A percentile compares a stretch with the other conserved stretches of the same genome.
Evolutionary conservation across 176 grass and related monocot genomes (phyloP).

Genomic region (Juncus inflexus): DNA sequence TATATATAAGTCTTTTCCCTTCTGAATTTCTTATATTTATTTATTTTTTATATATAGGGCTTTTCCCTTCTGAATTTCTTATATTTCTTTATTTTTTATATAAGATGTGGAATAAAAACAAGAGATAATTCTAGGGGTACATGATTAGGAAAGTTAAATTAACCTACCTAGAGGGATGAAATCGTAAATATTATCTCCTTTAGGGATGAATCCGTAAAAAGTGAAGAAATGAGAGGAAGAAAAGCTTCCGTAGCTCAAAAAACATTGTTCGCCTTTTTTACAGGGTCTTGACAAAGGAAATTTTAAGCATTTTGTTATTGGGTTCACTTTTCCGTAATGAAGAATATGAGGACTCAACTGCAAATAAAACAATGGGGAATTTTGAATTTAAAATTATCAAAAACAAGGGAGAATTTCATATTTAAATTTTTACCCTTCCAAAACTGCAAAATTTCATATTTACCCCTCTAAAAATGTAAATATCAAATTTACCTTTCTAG

Average conservation of each 20-base stretch:
- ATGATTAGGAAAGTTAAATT: slow-evolving; percentile 17
- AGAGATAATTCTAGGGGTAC: not conserved
- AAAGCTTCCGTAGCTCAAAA: slow-evolving; percentile 81
- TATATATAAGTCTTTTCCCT: too few relatives aligned
- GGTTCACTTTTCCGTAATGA: slow-evolving; percentile 84
- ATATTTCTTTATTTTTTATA: too few relatives aligned
- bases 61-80: too few relatives aligned
- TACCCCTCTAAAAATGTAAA: too few relatives aligned
- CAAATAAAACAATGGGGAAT: slow-evolving; percentile 3
- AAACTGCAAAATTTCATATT: too few relatives aligned
- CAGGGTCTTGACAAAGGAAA: slow-evolving; percentile 83
- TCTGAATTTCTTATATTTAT: too few relatives aligned
- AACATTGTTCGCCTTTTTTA: slow-evolving; percentile 73
- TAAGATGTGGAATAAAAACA: too few relatives aligned
- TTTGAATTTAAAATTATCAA: too few relatives aligned
- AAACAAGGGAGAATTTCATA: too few relatives aligned
- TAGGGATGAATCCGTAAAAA: slow-evolving; percentile 91
- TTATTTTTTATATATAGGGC: too few relatives aligned
- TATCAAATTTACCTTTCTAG: too few relatives aligned
- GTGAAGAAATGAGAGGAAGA: slow-evolving; percentile 71
- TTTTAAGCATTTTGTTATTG: slow-evolving; percentile 65
- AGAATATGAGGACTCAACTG: slow-evolving; percentile 84
- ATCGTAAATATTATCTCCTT: slow-evolving; percentile 86
- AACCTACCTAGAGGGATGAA: slow-evolving; percentile 82
- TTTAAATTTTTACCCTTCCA: too few relatives aligned